phyloP scores from a whole-genome alignment of 2,329 filamentous ascomycete species.

The Penicillium occitanis region DNA sequence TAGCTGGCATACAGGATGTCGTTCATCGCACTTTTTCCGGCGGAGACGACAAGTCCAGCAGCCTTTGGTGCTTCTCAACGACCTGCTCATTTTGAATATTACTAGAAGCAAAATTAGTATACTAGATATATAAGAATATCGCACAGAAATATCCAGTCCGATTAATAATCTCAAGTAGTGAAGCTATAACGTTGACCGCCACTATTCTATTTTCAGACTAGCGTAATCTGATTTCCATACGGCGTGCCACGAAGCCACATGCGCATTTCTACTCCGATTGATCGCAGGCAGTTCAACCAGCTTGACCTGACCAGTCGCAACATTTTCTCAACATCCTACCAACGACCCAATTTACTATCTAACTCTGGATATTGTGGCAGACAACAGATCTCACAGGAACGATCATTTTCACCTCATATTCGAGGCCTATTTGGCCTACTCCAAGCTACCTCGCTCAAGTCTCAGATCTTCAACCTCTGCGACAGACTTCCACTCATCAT shows the following conservation, averaged over 20 bases:
- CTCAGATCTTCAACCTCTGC: neutral
- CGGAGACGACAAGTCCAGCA: constrained; percentile 68
- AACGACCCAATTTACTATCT: neutral
- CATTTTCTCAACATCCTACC: neutral
- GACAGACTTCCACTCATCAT: constrained; percentile 28
- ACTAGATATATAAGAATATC: neutral
- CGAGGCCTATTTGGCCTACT: neutral
- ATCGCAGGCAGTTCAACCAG: constrained; percentile 3
- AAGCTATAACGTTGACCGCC: neutral
- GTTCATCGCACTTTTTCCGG: constrained; percentile 69
- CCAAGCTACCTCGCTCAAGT: neutral
- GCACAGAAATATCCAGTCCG: too few relatives aligned
- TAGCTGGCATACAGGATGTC: constrained; percentile 61
- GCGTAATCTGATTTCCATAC: neutral
- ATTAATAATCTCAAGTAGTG: too few relatives aligned
- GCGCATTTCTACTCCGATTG: constrained; percentile 2
- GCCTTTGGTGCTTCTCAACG: constrained; percentile 36
- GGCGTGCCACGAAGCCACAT: neutral
- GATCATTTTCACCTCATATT: neutral
- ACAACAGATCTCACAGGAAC: neutral
- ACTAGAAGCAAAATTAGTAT: neutral
- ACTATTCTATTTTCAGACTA: neutral
- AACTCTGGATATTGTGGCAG: neutral
- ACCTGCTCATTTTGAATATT: neutral
- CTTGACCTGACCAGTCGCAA: neutral